Percentiles rank a stretch among this genome's conserved stretches.
Conservation (phyloP, 345 rosid genomes). For the Dimocarpus longan region DNA sequence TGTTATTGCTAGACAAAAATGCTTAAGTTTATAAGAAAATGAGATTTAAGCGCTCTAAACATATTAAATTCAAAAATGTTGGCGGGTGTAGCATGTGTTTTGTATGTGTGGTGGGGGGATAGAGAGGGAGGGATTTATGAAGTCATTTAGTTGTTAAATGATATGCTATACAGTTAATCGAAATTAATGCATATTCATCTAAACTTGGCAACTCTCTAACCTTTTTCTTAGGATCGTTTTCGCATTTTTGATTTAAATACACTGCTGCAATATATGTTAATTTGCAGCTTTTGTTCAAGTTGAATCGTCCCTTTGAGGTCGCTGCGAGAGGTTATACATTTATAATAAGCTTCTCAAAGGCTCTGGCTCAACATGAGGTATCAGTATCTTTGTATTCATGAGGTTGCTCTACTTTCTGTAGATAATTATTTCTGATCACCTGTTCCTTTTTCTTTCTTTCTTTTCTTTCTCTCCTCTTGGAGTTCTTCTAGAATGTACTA, state of each 20-base stretch:
- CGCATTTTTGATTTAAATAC: neutral
- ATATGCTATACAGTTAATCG: neutral
- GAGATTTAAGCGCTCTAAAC: neutral
- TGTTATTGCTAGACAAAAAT: neutral
- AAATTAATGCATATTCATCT: constrained; percentile 2
- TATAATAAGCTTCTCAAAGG: constrained; percentile 77
- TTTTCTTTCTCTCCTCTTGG: constrained; percentile 25
- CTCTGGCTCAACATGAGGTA: constrained; percentile 82
- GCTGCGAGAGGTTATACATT: constrained; percentile 90
- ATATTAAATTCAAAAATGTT: neutral
- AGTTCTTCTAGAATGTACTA: constrained; percentile 46
- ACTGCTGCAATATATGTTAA: constrained; percentile 20
- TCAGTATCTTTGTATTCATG: constrained; percentile 17
- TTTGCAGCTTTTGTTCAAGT: constrained; percentile 82
- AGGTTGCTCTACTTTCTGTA: neutral
- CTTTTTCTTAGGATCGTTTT: neutral
- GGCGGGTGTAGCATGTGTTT: neutral
- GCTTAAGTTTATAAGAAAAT: neutral
- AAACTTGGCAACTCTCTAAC: neutral
- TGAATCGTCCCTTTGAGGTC: constrained; percentile 92
- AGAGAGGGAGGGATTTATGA: neutral
- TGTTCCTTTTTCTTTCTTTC: neutral
- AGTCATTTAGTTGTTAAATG: neutral
- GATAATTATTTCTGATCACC: constrained; percentile 25
- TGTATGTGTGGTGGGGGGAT: neutral